These are phyloP conservation scores for Peronospora farinosa DNA, from an alignment of 352 stramenopile species.

Conservation along the genomic window DNA sequence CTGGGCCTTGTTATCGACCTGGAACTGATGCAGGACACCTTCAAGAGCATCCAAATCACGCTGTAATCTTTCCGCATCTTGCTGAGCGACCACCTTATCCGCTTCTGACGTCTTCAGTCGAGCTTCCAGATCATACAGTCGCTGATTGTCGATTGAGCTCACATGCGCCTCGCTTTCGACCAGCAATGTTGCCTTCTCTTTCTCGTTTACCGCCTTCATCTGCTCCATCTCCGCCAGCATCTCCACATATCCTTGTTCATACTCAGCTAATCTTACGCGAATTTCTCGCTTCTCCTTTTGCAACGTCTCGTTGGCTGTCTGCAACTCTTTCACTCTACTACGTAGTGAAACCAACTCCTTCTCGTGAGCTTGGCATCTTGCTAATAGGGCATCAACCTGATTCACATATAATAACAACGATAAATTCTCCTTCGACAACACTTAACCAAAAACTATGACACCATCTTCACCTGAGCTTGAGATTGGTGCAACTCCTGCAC, in stretches of 20 bases:
- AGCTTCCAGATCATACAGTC: slow-evolving; percentile 59
- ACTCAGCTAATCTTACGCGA: slow-evolving; percentile 43
- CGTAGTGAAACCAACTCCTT: slow-evolving; percentile 32
- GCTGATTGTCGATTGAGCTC: slow-evolving; percentile 45
- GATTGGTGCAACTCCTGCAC: slow-evolving; percentile 45
- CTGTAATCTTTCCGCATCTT: slow-evolving; percentile 54
- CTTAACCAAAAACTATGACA: not conserved
- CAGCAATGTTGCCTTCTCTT: slow-evolving; percentile 45
- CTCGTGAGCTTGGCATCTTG: slow-evolving; percentile 33
- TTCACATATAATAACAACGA: not conserved
- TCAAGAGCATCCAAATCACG: slow-evolving; percentile 50
- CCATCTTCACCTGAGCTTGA: slow-evolving; percentile 38
- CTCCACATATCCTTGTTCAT: slow-evolving; percentile 61
- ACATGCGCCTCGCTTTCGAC: slow-evolving; percentile 43
- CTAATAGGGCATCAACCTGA: slow-evolving; percentile 39
- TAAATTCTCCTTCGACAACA: not conserved
- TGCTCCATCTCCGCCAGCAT: slow-evolving; percentile 49
- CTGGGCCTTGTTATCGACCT: slow-evolving; percentile 46
- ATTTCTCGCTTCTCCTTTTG: slow-evolving; percentile 35
- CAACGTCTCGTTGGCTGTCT: slow-evolving; percentile 34
- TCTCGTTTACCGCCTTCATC: slow-evolving; percentile 37
- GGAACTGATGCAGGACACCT: slow-evolving; percentile 59
- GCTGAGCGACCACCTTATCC: slow-evolving; percentile 49
- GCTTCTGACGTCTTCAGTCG: slow-evolving; percentile 46
- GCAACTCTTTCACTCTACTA: slow-evolving; percentile 24